Evolutionary conservation across 139 green algal genomes (phyloP), one percentile per base, ranked within the genome.

Genomic region (Auxenochlorella pyrenoidosa): DNA sequence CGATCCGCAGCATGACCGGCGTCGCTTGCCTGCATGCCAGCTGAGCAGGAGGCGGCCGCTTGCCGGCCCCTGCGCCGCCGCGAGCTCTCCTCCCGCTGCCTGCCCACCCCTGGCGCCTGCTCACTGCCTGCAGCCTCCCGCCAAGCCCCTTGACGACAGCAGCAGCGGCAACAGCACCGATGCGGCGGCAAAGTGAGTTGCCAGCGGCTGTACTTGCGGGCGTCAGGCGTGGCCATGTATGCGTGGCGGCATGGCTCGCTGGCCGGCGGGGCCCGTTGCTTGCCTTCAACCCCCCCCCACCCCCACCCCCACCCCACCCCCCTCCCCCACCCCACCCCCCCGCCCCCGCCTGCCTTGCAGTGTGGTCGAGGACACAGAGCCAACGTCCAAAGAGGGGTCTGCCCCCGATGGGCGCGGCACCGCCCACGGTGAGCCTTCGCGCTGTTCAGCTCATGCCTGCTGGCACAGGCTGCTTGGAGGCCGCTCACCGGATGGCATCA

Each of bases 311-410:
- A 47, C 6, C 44, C 8, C 15, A 19, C 8, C 5, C 16, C 70
- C 70, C 16, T 8, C 70, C 70, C 22, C 15, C 6, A 19, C 16
- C 12, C 70, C 47, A n/a, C n/a, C n/a, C n/a, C n/a, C n/a, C n/a
- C n/a, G n/a, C n/a, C n/a, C n/a, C n/a, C n/a, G n/a, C n/a, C 18
- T n/a, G 72, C 38, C 36, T 30, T 59, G 79, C 80, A 85, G 80
- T 32, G 5, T 85, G 41, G 59, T 86, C 43, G 87, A 93, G 72
- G 91, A 95, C 10, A 91, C 92, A 51, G 91, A 95, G 40, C 91
- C 92, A 3, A 93, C 89, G 0, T 93, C 88, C 26, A 95, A 95
- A 58, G 94, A 96, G 84, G 94, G 92, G 43, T 91, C 79, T 41
- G 94, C 93, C 0, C 93, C 94, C 21, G 89, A 91, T 26, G 91